Evolutionary conservation across 768 basidiomycete genomes (phyloP), one percentile per base, ranked within the genome.

Genomic region (Cyclocybe cylindracea): DNA sequence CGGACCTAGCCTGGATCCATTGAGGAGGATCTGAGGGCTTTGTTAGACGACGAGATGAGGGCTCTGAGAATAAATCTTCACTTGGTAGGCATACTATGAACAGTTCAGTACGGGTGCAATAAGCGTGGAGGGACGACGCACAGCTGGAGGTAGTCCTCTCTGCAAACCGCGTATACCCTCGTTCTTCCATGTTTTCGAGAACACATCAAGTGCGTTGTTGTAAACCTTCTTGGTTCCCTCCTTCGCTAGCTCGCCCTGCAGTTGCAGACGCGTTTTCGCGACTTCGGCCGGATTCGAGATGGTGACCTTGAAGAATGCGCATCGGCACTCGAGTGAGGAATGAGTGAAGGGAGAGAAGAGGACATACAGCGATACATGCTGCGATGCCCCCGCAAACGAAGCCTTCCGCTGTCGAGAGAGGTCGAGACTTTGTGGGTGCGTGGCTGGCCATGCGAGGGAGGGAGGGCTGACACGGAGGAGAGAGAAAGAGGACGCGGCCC

Each of bases 131-230:
- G 19, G 29, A n/a, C 53, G 32, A 75, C 84, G 70, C 66, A 95
- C 94, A 43, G 96, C 97, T 55, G 95, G 86, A 54, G 83, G 76
- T 33, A 99, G 79, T 54, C 97, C 97, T 68, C 96, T 80, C 70
- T 99, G 97, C 39, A 97, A 67, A n/a, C 97, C 95, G 33, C 86
- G 78, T 33, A 96, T 73, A 10, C 95, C 95, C 71, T 98, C 95
- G 64, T 95, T 84, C 65, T 69, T 80, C 83, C 86, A 94, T 5
- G 94, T 96, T 72, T 96, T 97, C 34, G 72, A 72, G 32, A 96
- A 71, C 10, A 91, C 94, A 62, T 98, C 95, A 38, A 93, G 46
- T 72, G 87, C 89, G 65, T 86, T 91, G 54, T 82, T 90, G 75
- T 99, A 99, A 2, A 98, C 91, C 64, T 84, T 90, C 57, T 71